Evolutionary conservation across 371 early-diverging fungal genomes (phyloP).

Genomic region (Rhizopus arrhizus): DNA sequence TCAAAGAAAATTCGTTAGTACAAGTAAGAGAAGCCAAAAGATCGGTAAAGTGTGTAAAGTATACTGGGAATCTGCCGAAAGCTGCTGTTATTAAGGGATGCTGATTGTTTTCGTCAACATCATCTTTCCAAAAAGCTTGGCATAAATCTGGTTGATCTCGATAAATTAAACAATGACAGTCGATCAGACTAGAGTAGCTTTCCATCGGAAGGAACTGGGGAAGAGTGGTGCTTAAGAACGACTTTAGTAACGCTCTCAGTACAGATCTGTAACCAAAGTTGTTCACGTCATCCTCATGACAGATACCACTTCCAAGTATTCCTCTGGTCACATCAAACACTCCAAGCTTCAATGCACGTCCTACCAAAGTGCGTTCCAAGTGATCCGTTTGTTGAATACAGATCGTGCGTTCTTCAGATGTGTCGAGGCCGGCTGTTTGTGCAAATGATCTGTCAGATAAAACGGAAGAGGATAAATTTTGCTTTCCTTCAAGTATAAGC

Average conservation of each 20-base stretch:
- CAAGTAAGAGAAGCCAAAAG: slow-evolving; percentile 37
- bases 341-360: slow-evolving; percentile 37
- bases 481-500: slow-evolving; percentile 24
- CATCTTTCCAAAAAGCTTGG: slow-evolving; percentile 35
- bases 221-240: slow-evolving; percentile 36
- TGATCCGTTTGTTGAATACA: slow-evolving; percentile 28
- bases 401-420: background rate
- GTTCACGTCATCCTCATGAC: slow-evolving; percentile 39
- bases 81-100: slow-evolving; percentile 31
- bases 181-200: slow-evolving; percentile 34
- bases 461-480: slow-evolving; percentile 3
- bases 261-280: slow-evolving; percentile 32
- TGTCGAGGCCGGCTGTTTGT: slow-evolving; percentile 9
- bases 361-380: slow-evolving; percentile 30
- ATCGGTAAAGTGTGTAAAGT: slow-evolving; percentile 29
- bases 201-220: slow-evolving; percentile 32
- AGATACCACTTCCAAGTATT: slow-evolving; percentile 29
- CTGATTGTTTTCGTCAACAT: slow-evolving; percentile 20
- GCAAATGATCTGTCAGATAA: slow-evolving; percentile 27
- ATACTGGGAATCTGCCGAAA: slow-evolving; percentile 36
- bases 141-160: slow-evolving; percentile 35
- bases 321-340: slow-evolving; percentile 30
- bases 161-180: slow-evolving; percentile 26
- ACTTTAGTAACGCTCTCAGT: slow-evolving; percentile 24
- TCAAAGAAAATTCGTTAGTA: background rate